Conservation (phyloP, 1,139 yeast species). For the Geotrichum klebahnii region DNA sequence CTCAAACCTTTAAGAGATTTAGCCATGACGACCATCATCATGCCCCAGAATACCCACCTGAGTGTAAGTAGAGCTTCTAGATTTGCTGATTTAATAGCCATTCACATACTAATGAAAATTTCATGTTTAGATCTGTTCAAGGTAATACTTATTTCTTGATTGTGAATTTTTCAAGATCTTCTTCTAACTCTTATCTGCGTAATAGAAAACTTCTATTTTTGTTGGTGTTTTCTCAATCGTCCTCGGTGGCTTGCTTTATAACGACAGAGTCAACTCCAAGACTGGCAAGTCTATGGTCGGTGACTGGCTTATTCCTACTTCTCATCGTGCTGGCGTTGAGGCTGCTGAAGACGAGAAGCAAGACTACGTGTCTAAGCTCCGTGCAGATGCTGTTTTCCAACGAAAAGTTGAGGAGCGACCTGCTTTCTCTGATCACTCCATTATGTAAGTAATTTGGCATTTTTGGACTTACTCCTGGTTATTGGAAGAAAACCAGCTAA, state of each 20-base stretch:
- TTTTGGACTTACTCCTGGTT: conserved; percentile 7
- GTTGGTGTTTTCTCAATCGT: conserved; percentile 27
- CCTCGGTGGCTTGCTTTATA: conserved; percentile 29
- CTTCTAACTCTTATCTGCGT: neutral
- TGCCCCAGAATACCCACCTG: conserved; percentile 20
- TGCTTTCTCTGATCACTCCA: conserved; percentile 14
- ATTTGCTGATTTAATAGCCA: too few relatives aligned
- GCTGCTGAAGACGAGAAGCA: conserved; percentile 28
- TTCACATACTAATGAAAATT: neutral
- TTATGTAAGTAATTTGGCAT: conserved; percentile 21
- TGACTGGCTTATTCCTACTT: conserved; percentile 29
- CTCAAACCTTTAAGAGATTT: conserved; percentile 15
- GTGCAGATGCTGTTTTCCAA: conserved; percentile 15
- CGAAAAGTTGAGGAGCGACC: conserved; percentile 16
- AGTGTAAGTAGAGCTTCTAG: conserved; percentile 14
- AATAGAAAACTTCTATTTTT: conserved; percentile 26
- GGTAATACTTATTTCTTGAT: neutral
- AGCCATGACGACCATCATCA: conserved; percentile 16
- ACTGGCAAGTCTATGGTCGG: conserved; percentile 31
- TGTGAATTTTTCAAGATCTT: neutral
- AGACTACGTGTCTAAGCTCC: conserved; percentile 4
- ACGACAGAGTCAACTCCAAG: conserved; percentile 30
- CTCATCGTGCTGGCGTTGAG: conserved; percentile 25
- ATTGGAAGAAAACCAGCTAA: neutral
- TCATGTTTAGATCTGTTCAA: conserved; percentile 13